Evolutionary conservation across 495 filamentous ascomycete species (phyloP).

Genomic region (Penicillium coffeae): DNA sequence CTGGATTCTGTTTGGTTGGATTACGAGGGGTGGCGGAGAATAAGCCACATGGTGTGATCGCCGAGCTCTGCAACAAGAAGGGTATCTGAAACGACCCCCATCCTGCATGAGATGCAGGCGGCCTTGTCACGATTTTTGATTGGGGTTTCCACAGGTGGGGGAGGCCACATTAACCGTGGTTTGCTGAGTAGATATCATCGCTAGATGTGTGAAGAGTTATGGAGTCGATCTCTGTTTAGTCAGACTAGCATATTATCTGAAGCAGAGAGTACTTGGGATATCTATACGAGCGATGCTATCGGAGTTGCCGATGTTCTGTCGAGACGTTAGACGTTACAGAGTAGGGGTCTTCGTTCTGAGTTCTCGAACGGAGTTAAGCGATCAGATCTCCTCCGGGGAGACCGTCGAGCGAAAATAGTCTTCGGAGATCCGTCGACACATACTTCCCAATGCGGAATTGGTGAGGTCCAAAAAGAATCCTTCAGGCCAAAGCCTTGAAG

Average conservation of each 20-base stretch:
- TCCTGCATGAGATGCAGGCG: not conserved
- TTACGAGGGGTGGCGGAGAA: not conserved
- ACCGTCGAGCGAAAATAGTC: not conserved
- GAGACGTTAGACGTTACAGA: too few species aligned
- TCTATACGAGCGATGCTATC: too few species aligned
- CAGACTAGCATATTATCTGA: too few species aligned
- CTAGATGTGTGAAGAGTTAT: too few species aligned
- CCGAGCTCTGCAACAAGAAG: not conserved
- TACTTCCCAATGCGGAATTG: not conserved
- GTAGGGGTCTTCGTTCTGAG: too few species aligned
- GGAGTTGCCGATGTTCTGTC: too few species aligned
- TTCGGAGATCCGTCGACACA: not conserved
- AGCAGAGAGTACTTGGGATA: too few species aligned
- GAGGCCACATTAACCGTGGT: not conserved
- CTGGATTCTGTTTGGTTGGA: not conserved
- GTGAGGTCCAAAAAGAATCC: not conserved
- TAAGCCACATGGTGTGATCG: slow-evolving; percentile 4
- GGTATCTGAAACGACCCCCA: slow-evolving; percentile 3
- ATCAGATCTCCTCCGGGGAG: not conserved
- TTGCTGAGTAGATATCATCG: too few species aligned
- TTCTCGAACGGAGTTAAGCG: not conserved
- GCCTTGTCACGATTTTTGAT: not conserved
- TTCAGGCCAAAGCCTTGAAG: not conserved
- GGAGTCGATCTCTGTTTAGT: too few species aligned
- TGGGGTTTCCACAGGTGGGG: not conserved